A percentile compares a stretch with the other conserved stretches of the same genome.
These are phyloP conservation scores for Saururus chinensis DNA, from an alignment of 164 flowering plant genomes.

Conservation along the genomic window DNA sequence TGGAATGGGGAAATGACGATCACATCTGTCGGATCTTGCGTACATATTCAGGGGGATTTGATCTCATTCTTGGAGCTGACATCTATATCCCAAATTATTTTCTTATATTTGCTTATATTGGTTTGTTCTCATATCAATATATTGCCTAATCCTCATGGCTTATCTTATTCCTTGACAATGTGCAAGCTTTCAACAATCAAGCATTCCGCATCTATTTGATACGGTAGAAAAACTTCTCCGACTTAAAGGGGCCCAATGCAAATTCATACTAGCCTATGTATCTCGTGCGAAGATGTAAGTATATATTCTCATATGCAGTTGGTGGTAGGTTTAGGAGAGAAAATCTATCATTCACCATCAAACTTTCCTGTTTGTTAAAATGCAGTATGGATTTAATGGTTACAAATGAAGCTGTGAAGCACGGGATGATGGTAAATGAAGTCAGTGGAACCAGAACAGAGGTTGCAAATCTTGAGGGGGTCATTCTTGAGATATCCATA, in stretches of 20 bases:
- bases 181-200: constrained; percentile 82
- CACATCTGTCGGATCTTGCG: constrained; percentile 44
- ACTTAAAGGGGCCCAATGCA: constrained; percentile 29
- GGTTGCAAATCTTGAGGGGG: constrained; percentile 4
- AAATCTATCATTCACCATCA: not conserved
- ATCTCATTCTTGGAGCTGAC: constrained; percentile 95
- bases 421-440: constrained; percentile 4
- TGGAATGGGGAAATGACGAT: constrained; percentile 80
- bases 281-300: constrained; percentile 73
- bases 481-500: constrained; percentile 1
- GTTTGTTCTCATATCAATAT: not conserved
- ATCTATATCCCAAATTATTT: constrained; percentile 67
- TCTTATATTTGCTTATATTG: not conserved
- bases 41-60: constrained; percentile 57
- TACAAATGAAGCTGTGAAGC: constrained; percentile 3
- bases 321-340: not conserved
- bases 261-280: constrained; percentile 70
- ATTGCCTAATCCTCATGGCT: not conserved
- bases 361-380: not conserved
- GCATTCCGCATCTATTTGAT: constrained; percentile 65
- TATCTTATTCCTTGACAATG: constrained; percentile 36
- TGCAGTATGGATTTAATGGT: constrained; percentile 9
- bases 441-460: constrained; percentile 1
- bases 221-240: constrained; percentile 59
- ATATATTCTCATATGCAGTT: not conserved